Evolutionary conservation across 331 rosid genomes (phyloP), one percentile per base, ranked within the genome.

Genomic region (Stylosanthes scabra): DNA sequence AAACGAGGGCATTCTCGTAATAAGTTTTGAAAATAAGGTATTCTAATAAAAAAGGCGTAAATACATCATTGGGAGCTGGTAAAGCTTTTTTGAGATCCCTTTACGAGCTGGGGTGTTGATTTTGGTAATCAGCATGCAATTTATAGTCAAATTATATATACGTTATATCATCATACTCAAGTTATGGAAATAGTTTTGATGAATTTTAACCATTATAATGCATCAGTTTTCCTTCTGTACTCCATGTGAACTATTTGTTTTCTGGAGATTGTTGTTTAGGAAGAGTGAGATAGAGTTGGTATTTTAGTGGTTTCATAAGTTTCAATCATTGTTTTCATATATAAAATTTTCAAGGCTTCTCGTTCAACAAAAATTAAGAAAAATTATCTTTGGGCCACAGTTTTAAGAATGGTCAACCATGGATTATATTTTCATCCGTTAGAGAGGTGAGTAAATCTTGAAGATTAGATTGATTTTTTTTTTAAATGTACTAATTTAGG

Each of bases 81-180:
- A 90, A 78, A 82, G 96, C 97, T 29, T 94, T 94, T 75, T 78
- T 94, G 83, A 88, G 83, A 72, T 94, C 99, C 70, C 96, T 94
- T 14, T 84, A 91, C 82, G 60, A 59, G 70, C 99, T 91, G 97
- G 99, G 90, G 88, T 42, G 96, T 94, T 85, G 97, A 91, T 86
- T 88, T 94, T 72, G 96, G 89, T 83, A 85, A 29, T 9, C 74
- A 56, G 44, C 66, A 71, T 37, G 58, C 66, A 65, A 55, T 69
- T 50, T 75, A 55, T 71, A 34, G 72, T 75, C 75, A 80, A 37
- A 57, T 69, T 60, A 64, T 31, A 5, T 25, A 25, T 45, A n/a
- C 61, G 11, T n/a, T 68, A 45, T 57, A 59, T 14, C 78, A 56
- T 55, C 7, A 50, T 11, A n/a, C 52, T 65, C 70, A 49, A 42